Conservation (phyloP, 495 filamentous ascomycete genomes). For the Sordaria brevicollis region DNA sequence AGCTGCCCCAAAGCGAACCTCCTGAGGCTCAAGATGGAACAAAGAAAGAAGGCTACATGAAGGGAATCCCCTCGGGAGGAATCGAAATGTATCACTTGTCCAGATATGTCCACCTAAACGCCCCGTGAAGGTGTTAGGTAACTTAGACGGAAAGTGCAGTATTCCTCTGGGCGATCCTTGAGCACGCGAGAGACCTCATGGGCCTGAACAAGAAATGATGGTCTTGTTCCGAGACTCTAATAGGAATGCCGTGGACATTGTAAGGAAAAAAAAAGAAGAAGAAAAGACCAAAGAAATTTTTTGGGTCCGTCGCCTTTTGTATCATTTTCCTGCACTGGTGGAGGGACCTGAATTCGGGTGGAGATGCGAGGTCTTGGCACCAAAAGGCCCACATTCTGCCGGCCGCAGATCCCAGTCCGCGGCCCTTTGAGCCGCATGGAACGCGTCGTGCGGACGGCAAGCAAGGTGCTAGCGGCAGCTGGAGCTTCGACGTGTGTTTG, state of each 20-base stretch:
- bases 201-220: constrained; percentile 93
- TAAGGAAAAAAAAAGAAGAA: constrained; percentile 44
- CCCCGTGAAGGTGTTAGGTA: constrained; percentile 41
- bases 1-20: constrained; percentile 81
- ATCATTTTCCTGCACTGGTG: background rate
- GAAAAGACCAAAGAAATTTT: constrained; percentile 15
- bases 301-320: background rate
- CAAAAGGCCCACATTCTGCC: background rate
- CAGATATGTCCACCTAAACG: constrained; percentile 36
- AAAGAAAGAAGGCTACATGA: constrained; percentile 40
- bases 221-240: constrained; percentile 99
- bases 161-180: constrained; percentile 93
- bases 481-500: background rate
- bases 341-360: background rate
- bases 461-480: background rate
- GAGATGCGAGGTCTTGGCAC: background rate
- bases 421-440: background rate
- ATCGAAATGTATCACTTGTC: constrained; percentile 34
- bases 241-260: constrained; percentile 91
- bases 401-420: background rate
- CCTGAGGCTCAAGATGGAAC: constrained; percentile 78
- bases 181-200: constrained; percentile 84
- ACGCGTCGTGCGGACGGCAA: background rate
- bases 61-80: constrained; percentile 8
- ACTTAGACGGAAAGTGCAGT: constrained; percentile 52